Conservation (phyloP, 805 yeast genomes). For the Pichia eremophila region DNA sequence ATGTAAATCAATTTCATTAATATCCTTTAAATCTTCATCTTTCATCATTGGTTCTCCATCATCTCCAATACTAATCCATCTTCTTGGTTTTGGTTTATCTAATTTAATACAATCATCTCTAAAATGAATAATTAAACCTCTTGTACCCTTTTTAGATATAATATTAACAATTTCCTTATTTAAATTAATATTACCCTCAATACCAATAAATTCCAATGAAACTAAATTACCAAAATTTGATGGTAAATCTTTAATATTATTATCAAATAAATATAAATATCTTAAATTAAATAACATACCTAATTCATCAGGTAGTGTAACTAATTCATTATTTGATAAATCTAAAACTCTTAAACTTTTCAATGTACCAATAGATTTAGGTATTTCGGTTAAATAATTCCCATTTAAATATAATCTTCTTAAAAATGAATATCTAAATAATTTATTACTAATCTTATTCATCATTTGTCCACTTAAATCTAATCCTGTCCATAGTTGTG, state of each 20-base stretch:
- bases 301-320: constrained; percentile 70
- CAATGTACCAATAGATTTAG: constrained; percentile 58
- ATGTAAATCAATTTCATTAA: constrained; percentile 19
- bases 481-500: constrained; percentile 88
- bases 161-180: constrained; percentile 55
- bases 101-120: constrained; percentile 75
- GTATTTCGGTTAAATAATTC: constrained; percentile 62
- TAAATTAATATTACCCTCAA: constrained; percentile 81
- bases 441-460: constrained; percentile 53
- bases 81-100: constrained; percentile 61
- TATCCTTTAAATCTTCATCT: constrained; percentile 15
- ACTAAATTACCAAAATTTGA: constrained; percentile 76
- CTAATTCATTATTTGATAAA: constrained; percentile 66
- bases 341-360: constrained; percentile 74
- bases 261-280: constrained; percentile 81
- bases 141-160: constrained; percentile 74
- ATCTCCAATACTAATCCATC: constrained; percentile 72
- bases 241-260: constrained; percentile 68
- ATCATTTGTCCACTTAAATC: constrained; percentile 89
- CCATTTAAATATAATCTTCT: constrained; percentile 84
- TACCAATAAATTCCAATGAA: constrained; percentile 78
- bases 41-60: constrained; percentile 53
- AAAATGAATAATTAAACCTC: constrained; percentile 67
- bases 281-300: constrained; percentile 76
- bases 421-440: constrained; percentile 75